Percentiles rank a stretch among this genome's conserved stretches.
phyloP scores from a whole-genome alignment of 78 protist species.

The Planoprotostelium fungivorum region DNA sequence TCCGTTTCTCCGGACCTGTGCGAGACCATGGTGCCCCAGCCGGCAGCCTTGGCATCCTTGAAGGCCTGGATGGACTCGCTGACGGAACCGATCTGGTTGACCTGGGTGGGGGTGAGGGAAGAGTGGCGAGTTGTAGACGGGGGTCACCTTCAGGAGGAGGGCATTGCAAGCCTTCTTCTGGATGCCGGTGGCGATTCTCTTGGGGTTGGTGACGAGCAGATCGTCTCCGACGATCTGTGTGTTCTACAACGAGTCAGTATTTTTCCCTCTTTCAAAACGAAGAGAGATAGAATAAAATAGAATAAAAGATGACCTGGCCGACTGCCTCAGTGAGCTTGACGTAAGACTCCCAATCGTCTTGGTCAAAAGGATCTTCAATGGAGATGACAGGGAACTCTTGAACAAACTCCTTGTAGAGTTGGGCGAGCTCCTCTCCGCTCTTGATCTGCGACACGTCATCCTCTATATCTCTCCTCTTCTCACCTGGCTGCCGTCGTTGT shows the following conservation, averaged over 20 bases:
- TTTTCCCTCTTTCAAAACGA: too few species aligned
- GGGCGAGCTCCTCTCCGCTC: slow-evolving; percentile 52
- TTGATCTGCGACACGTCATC: slow-evolving; percentile 8
- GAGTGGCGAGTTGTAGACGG: slow-evolving; percentile 97
- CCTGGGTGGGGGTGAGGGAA: too few species aligned
- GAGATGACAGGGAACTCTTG: slow-evolving; percentile 83
- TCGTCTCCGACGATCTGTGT: slow-evolving; percentile 98
- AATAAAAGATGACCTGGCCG: slow-evolving; percentile 1
- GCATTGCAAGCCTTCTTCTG: slow-evolving; percentile 92
- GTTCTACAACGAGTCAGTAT: not conserved
- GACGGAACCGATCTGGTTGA: slow-evolving; percentile 93
- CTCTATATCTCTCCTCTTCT: not conserved
- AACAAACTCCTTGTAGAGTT: slow-evolving; percentile 48
- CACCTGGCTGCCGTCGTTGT: slow-evolving; percentile 44
- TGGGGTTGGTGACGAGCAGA: slow-evolving; percentile 95
- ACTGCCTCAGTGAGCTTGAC: slow-evolving; percentile 20
- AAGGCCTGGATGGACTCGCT: slow-evolving; percentile 88
- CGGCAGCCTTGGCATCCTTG: slow-evolving; percentile 49
- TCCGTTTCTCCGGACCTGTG: slow-evolving; percentile 99
- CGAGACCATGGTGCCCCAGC: slow-evolving; percentile 97
- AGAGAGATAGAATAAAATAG: not conserved
- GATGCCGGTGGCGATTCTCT: slow-evolving; percentile 90
- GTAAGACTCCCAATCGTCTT: slow-evolving; percentile 95
- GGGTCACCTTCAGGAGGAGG: slow-evolving; percentile 98
- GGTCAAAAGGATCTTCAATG: slow-evolving; percentile 98